phyloP scores from a whole-genome alignment of 2,329 filamentous ascomycete species.

The Alternaria alternata region DNA sequence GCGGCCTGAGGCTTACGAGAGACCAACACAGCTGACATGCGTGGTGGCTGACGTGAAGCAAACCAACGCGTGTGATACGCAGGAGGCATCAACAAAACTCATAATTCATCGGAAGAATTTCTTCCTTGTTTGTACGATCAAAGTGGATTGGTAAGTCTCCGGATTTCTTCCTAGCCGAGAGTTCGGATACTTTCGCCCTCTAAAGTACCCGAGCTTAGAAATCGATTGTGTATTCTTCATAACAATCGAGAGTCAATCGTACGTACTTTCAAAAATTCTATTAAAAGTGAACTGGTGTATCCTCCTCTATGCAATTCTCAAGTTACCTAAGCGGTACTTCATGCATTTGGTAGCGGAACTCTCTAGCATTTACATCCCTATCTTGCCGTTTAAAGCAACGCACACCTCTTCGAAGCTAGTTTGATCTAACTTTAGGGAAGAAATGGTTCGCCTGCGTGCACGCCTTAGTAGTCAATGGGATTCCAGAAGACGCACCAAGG shows the following conservation, averaged over 20 bases:
- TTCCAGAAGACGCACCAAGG: not conserved
- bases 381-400: not conserved
- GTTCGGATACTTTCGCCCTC: not conserved
- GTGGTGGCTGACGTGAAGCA: not conserved
- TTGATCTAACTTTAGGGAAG: not conserved
- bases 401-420: not conserved
- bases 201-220: not conserved
- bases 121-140: accelerated
- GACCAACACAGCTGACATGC: not conserved
- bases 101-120: not conserved
- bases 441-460: not conserved
- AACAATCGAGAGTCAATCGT: not conserved
- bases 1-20: not conserved
- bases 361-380: not conserved
- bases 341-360: not conserved
- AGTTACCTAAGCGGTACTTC: not conserved
- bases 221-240: not conserved
- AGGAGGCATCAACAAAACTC: not conserved
- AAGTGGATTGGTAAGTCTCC: not conserved
- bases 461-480: not conserved
- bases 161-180: not conserved
- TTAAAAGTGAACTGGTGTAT: not conserved
- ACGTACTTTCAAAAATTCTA: not conserved
- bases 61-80: not conserved
- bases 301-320: not conserved